Evolutionary conservation across 1,284 basidiomycete genomes (phyloP).

Genomic region (Stereum hirsutum): DNA sequence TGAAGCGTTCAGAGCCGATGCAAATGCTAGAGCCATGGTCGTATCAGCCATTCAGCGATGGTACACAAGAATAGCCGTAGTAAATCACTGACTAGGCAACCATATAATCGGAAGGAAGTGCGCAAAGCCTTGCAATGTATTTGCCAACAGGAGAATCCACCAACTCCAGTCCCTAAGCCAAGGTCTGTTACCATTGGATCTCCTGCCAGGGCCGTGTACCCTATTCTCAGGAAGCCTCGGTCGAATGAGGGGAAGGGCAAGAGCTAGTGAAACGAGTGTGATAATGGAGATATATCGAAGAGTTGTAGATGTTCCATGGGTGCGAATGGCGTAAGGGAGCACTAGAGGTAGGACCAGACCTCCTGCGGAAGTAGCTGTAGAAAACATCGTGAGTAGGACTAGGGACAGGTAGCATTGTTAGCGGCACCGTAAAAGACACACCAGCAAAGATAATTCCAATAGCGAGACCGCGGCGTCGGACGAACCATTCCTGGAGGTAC

Average conservation of each 20-base stretch:
- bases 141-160: conserved; percentile 14
- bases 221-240: conserved; percentile 16
- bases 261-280: conserved; percentile 11
- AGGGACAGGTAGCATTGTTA: background rate
- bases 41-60: background rate
- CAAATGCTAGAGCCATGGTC: conserved; percentile 12
- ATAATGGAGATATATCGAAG: conserved; percentile 14
- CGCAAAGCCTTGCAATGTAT: conserved; percentile 17
- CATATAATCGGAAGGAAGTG: conserved; percentile 15
- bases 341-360: conserved; percentile 20
- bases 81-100: conserved; percentile 13
- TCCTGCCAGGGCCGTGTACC: conserved; percentile 10
- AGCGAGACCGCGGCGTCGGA: conserved; percentile 20
- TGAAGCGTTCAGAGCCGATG: conserved; percentile 12
- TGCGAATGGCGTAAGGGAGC: conserved; percentile 12
- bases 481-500: conserved; percentile 25
- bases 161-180: conserved; percentile 13
- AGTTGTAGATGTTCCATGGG: conserved; percentile 11
- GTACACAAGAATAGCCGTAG: background rate
- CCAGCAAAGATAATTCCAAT: conserved; percentile 24
- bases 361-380: conserved; percentile 18
- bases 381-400: too few relatives aligned
- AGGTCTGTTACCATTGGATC: background rate
- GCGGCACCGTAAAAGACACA: conserved; percentile 1
- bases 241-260: conserved; percentile 15